Percentiles rank a stretch among this genome's conserved stretches.
phyloP scores from a whole-genome alignment of 768 basidiomycete species.

The Omphalotus guepiniiformis region DNA sequence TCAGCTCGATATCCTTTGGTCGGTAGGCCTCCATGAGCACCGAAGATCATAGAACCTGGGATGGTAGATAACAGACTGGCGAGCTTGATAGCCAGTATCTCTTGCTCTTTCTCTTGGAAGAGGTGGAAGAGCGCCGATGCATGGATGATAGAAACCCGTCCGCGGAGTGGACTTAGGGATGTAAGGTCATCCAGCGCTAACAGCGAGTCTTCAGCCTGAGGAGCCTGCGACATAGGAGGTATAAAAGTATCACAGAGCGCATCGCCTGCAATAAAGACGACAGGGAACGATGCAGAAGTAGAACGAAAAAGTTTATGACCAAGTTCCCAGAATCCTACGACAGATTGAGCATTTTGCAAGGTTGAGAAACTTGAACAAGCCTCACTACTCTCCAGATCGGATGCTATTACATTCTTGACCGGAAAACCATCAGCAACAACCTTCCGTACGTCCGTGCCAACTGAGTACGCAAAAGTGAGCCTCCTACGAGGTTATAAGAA shows the following conservation, averaged over 20 bases:
- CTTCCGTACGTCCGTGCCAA: slow-evolving; percentile 37
- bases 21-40: slow-evolving; percentile 32
- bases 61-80: slow-evolving; percentile 37
- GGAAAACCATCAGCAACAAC: slow-evolving; percentile 38
- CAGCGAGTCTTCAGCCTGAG: slow-evolving; percentile 13
- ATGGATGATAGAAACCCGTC: slow-evolving; percentile 46
- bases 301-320: slow-evolving; percentile 60
- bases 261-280: slow-evolving; percentile 52
- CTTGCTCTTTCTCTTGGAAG: slow-evolving; percentile 37
- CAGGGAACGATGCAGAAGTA: slow-evolving; percentile 48
- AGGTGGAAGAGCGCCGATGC: slow-evolving; percentile 51
- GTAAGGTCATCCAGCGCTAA: not conserved
- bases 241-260: slow-evolving; percentile 39
- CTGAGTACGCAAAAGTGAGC: slow-evolving; percentile 16
- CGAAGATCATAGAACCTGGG: slow-evolving; percentile 44
- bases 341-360: too few relatives aligned
- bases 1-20: too few relatives aligned
- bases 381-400: slow-evolving; percentile 30
- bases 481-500: not conserved
- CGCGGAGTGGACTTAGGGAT: slow-evolving; percentile 40
- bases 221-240: slow-evolving; percentile 28
- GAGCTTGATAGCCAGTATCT: slow-evolving; percentile 35
- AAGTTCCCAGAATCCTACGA: slow-evolving; percentile 56
- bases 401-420: slow-evolving; percentile 29
- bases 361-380: slow-evolving; percentile 12